Percentiles rank a stretch among this genome's conserved stretches.
These are phyloP conservation scores for Arthrobotrys entomopaga DNA, from an alignment of 2,329 filamentous ascomycete genomes.

Conservation along the genomic window DNA sequence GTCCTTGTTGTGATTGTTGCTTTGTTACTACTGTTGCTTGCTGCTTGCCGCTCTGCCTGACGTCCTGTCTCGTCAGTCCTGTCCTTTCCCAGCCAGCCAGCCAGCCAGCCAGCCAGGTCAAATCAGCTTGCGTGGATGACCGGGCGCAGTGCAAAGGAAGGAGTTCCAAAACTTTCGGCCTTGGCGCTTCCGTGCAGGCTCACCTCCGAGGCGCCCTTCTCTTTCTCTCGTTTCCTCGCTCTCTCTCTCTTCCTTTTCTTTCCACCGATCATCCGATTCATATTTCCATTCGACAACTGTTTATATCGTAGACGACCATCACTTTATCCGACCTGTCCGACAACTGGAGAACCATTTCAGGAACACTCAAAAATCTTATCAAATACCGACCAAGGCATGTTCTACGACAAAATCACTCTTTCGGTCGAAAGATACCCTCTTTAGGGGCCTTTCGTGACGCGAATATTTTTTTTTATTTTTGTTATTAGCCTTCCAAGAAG, in stretches of 20 bases:
- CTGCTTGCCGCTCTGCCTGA: no score
- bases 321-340: not conserved
- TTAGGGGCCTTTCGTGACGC: conserved; percentile 23
- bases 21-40: not conserved
- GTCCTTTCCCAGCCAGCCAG: conserved; percentile 1
- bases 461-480: no score
- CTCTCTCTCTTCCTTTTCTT: conserved; percentile 15
- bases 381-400: not conserved
- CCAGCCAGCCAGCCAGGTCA: conserved; percentile 34
- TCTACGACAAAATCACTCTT: not conserved
- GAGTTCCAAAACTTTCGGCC: not conserved
- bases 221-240: conserved; percentile 10
- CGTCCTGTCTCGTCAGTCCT: not conserved
- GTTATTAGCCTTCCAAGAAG: conserved; percentile 4
- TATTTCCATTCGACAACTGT: conserved; percentile 5
- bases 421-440: conserved; percentile 1
- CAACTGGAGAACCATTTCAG: not conserved
- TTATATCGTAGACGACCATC: conserved; percentile 5
- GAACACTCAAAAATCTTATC: not conserved
- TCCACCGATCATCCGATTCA: not conserved
- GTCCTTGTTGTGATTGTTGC: not conserved
- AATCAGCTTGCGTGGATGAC: conserved; percentile 36
- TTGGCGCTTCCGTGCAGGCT: conserved; percentile 11
- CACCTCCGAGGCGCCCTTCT: conserved; percentile 40
- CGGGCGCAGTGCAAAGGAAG: not conserved